Evolutionary conservation across 2,329 filamentous ascomycete species (phyloP).

Genomic region (Triangularia verruculosa): DNA sequence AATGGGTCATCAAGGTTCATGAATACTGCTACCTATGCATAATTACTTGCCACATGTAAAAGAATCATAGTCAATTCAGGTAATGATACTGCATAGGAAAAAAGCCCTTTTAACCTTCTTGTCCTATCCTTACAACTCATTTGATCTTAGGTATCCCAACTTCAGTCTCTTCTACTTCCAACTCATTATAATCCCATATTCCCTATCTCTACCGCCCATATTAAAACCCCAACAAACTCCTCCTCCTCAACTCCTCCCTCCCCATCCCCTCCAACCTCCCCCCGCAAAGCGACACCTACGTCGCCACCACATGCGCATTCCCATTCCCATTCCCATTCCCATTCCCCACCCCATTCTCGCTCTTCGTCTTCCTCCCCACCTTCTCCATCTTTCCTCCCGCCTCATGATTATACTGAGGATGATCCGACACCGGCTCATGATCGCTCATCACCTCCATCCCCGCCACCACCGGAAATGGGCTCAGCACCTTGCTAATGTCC

Average conservation of each 20-base stretch:
- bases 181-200: background rate
- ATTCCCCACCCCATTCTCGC: background rate
- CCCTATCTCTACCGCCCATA: background rate
- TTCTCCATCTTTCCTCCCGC: background rate
- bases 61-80: no score
- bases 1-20: background rate
- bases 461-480: constrained; percentile 62
- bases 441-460: constrained; percentile 54
- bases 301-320: background rate
- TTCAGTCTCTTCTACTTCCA: background rate
- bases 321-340: background rate
- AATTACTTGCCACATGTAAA: no score
- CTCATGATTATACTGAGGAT: constrained; percentile 25
- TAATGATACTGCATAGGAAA: no score
- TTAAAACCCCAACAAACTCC: background rate
- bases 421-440: constrained; percentile 38
- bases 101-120: no score
- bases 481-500: constrained; percentile 65
- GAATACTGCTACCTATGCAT: no score
- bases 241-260: background rate
- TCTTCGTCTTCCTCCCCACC: background rate
- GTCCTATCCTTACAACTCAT: background rate
- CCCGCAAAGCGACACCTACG: background rate
- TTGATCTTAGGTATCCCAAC: background rate
- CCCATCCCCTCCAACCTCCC: background rate